Evolutionary conservation across 495 filamentous ascomycete genomes (phyloP).

Genomic region (Margaritispora aquatica): DNA sequence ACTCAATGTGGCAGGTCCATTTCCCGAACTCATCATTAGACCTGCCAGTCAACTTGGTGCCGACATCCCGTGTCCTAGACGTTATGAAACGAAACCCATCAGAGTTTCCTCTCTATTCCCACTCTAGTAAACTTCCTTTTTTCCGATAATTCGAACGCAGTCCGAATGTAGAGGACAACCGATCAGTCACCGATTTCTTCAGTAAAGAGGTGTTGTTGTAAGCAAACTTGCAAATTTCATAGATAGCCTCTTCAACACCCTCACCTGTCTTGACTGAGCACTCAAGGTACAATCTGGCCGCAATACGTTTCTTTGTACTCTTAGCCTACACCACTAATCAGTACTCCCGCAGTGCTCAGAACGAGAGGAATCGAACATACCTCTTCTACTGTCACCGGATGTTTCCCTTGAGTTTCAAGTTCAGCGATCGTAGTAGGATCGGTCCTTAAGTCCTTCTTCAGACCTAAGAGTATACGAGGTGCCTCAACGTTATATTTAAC

Average conservation of each 20-base stretch:
- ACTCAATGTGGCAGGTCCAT: no score
- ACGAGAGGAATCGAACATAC: not conserved
- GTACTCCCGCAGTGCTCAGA: not conserved
- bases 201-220: no score
- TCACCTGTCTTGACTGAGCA: not conserved
- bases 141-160: no score
- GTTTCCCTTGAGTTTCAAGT: not conserved
- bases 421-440: not conserved
- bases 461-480: not conserved
- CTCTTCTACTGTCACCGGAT: not conserved
- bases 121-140: no score
- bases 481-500: not conserved
- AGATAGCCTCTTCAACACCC: not conserved
- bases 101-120: no score
- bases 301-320: not conserved
- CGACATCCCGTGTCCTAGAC: no score
- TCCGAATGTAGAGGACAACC: no score
- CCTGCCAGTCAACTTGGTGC: no score
- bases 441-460: not conserved
- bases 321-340: not conserved
- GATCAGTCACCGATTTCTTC: no score
- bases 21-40: no score
- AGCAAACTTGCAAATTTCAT: not conserved
- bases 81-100: no score
- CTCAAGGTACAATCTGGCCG: not conserved